Evolutionary conservation across 2,329 filamentous ascomycete genomes (phyloP).

Genomic region (Grosmannia serpens): DNA sequence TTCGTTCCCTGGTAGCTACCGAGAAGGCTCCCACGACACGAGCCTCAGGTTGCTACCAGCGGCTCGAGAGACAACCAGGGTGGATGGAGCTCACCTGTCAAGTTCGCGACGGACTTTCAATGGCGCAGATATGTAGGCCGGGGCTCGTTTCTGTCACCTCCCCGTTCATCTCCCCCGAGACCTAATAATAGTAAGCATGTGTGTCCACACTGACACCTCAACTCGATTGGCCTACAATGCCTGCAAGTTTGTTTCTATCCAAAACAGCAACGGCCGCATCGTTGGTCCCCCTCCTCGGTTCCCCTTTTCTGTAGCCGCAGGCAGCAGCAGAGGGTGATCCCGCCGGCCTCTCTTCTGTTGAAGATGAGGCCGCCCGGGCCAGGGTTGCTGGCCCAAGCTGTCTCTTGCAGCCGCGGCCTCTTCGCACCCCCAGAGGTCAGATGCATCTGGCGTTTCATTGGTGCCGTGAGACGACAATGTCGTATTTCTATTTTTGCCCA

Average conservation of each 20-base stretch:
- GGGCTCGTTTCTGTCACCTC: not conserved
- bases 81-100: not conserved
- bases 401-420: not conserved
- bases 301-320: not conserved
- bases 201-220: too few species aligned
- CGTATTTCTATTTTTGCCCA: not conserved
- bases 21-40: too few species aligned
- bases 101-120: not conserved
- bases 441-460: not conserved
- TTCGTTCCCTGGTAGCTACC: too few species aligned
- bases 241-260: not conserved
- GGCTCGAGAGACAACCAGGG: not conserved
- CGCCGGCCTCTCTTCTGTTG: not conserved
- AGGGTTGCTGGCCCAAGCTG: too few species aligned
- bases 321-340: not conserved
- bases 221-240: not conserved
- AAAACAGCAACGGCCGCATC: too few species aligned
- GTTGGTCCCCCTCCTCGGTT: too few species aligned
- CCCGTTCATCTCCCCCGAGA: not conserved
- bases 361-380: not conserved
- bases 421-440: not conserved
- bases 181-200: not conserved
- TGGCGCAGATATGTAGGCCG: too few species aligned
- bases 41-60: too few species aligned
- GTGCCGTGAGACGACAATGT: not conserved